A percentile compares a stretch with the other conserved stretches of the same genome.
Evolutionary conservation across 2,329 filamentous ascomycete species (phyloP).

Genomic region (Xylariaceae sp.): DNA sequence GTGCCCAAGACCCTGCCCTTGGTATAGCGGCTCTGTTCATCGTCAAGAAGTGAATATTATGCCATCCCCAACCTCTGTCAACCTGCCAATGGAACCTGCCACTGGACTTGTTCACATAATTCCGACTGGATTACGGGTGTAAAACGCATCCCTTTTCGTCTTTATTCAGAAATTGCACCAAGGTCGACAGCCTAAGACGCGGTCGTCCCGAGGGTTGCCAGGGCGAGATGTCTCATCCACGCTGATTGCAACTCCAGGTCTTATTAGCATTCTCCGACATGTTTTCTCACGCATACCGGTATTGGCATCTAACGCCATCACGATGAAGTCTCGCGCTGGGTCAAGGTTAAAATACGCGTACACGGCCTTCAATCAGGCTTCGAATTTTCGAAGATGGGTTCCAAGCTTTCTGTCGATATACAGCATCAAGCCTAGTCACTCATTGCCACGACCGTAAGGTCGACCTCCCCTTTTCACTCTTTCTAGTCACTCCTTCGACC

Average conservation of each 20-base stretch:
- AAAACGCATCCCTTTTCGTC: too few relatives aligned
- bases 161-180: too few relatives aligned
- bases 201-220: too few relatives aligned
- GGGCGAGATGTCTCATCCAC: slow-evolving; percentile 19
- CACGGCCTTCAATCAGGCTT: background rate
- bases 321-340: slow-evolving; percentile 5
- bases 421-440: slow-evolving; percentile 13
- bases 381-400: slow-evolving; percentile 1
- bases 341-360: slow-evolving; percentile 15
- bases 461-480: slow-evolving; percentile 11
- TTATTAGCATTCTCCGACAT: slow-evolving; percentile 23
- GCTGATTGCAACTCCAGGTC: slow-evolving; percentile 12
- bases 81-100: too few relatives aligned
- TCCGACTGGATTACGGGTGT: too few relatives aligned
- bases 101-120: too few relatives aligned
- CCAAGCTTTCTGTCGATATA: slow-evolving; percentile 6
- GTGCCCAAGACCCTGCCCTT: too few relatives aligned
- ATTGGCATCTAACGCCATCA: slow-evolving; percentile 17
- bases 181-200: too few relatives aligned
- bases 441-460: slow-evolving; percentile 12
- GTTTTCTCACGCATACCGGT: slow-evolving; percentile 15
- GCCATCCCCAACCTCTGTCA: too few relatives aligned
- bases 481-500: slow-evolving; percentile 23
- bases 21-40: too few relatives aligned
- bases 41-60: too few relatives aligned